Conservation (phyloP, 129 eudicot species). For the Helichrysum umbraculigerum region DNA sequence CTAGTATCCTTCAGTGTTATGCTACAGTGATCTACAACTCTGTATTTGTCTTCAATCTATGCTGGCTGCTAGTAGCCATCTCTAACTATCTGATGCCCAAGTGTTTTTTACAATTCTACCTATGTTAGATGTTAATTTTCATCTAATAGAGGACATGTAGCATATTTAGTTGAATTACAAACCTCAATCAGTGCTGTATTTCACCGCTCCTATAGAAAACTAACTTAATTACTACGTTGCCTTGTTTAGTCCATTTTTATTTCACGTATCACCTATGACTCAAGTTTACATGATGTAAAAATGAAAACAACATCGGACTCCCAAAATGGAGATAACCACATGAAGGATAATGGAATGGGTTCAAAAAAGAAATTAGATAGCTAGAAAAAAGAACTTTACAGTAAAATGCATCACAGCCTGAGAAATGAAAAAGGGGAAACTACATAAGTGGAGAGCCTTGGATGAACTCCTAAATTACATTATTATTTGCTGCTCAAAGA, state of each 20-base stretch:
- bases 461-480: not conserved
- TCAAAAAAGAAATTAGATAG: not conserved
- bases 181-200: not conserved
- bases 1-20: not conserved
- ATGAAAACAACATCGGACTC: not conserved
- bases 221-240: not conserved
- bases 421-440: not conserved
- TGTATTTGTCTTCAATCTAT: not conserved
- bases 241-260: not conserved
- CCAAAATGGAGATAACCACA: not conserved
- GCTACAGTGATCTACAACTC: not conserved
- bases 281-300: not conserved
- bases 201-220: not conserved
- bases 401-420: not conserved
- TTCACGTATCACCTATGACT: not conserved
- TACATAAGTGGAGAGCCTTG: not conserved
- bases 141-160: not conserved
- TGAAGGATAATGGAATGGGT: not conserved
- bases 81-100: not conserved
- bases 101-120: not conserved
- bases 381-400: not conserved
- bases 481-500: not conserved
- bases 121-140: not conserved
- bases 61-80: not conserved
- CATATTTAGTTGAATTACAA: not conserved